Evolutionary conservation across 2,329 filamentous ascomycete genomes (phyloP), one percentile per base, ranked within the genome.

Genomic region (Arthroderma uncinatum): DNA sequence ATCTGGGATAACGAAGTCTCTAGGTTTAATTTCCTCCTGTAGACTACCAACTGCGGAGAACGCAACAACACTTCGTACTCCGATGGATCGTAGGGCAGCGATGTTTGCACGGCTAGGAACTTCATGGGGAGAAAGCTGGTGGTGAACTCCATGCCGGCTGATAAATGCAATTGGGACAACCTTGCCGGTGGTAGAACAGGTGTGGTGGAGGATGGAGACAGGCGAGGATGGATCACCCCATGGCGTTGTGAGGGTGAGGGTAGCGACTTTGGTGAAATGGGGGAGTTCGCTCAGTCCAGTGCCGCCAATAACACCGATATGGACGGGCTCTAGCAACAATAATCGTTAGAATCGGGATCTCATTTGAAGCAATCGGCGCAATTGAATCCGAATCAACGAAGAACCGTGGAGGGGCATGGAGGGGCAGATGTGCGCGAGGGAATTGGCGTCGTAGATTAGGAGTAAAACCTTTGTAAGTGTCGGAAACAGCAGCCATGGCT

Each of bases 81-180:
- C 93, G 60, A 98, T 79, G 66, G 82, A 84, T 63, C 93, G 85
- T 61, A 98, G 79, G n/a, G 93, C 93, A n/a, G 93, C 92, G 67
- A 98, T 95, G 78, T 97, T 98, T 73, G 93, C 93, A 62, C 89
- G 89, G 63, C 85, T 82, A 59, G 91, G 90, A n/a, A 98, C 87
- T 74, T 98, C 93, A 69, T 96, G 91, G 0, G 93, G 93, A 4
- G 91, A 89, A 64, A 87, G 80, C 73, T 96, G 82, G 77, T 98
- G 93, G 80, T 93, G 79, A 10, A 83, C 71, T 63, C 93, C 93
- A 74, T 98, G 93, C 47, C 93, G 89, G 61, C 91, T 89, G 64
- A 98, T 82, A 78, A 98, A 98, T 57, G 93, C 93, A 62, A 98
- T 76, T 12, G 82, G 78, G 50, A 82, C 79, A 6, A 76, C 75